Conservation (phyloP, 129 eudicot genomes). For the Escallonia herrerae region DNA sequence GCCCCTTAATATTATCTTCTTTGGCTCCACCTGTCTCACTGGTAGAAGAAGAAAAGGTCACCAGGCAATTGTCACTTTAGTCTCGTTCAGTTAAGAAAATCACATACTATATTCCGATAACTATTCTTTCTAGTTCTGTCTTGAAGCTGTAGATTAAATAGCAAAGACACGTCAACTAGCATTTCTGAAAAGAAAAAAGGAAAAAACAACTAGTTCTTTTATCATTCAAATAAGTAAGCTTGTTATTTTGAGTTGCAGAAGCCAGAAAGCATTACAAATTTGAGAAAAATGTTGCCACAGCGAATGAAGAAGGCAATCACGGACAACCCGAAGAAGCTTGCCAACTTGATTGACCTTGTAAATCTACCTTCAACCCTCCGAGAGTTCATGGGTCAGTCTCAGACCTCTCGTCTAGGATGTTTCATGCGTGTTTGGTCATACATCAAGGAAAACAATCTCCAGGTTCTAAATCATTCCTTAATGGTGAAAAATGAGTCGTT, state of each 20-base stretch:
- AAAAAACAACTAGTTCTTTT: not conserved
- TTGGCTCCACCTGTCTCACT: no score
- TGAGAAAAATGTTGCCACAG: slow-evolving; percentile 59
- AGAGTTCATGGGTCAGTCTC: slow-evolving; percentile 88
- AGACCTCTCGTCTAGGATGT: slow-evolving; percentile 74
- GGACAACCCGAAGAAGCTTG: slow-evolving; percentile 88
- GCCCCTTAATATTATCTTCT: no score
- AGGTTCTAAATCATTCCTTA: slow-evolving; percentile 31
- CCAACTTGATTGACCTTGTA: slow-evolving; percentile 83
- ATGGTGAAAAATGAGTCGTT: not conserved
- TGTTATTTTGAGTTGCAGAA: slow-evolving; percentile 3
- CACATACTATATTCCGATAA: no score
- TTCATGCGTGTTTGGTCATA: slow-evolving; percentile 88
- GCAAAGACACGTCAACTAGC: no score
- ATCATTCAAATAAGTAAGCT: not conserved
- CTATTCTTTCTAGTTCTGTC: not conserved
- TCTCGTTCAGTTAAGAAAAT: no score
- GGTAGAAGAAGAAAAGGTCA: no score
- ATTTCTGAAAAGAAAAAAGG: no score
- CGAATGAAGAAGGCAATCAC: slow-evolving; percentile 60
- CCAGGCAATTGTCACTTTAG: no score
- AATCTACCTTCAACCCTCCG: slow-evolving; percentile 76
- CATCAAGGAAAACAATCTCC: slow-evolving; percentile 87
- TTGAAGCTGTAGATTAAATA: not conserved
- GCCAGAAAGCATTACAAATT: not conserved